These are phyloP conservation scores for Neobulgaria alba DNA, from an alignment of 2,329 filamentous ascomycete genomes.

Conservation along the genomic window DNA sequence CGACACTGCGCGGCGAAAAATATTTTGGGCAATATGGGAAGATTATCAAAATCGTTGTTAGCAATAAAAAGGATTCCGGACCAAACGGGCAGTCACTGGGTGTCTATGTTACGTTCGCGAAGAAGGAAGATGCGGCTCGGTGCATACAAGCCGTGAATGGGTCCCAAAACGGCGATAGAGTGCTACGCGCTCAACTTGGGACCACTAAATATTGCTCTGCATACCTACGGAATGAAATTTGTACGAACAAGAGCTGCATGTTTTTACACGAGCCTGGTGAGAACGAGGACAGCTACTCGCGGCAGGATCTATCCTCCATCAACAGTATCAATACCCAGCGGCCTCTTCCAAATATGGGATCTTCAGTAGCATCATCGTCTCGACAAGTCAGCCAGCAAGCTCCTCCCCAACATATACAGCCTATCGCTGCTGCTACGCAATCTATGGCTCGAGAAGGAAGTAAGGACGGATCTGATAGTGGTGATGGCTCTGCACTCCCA, in stretches of 20 bases:
- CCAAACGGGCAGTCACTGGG: constrained; percentile 63
- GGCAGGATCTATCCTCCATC: constrained; percentile 89
- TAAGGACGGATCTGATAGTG: constrained; percentile 64
- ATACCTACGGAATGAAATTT: constrained; percentile 88
- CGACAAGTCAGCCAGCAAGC: constrained; percentile 40
- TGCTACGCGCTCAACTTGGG: constrained; percentile 69
- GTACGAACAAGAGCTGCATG: constrained; percentile 94
- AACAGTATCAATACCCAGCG: constrained; percentile 79
- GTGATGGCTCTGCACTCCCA: constrained; percentile 85
- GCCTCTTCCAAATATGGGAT: constrained; percentile 45
- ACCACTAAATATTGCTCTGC: constrained; percentile 99
- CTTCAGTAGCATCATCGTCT: constrained; percentile 44
- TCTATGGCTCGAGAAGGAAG: constrained; percentile 70
- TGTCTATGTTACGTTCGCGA: constrained; percentile 96
- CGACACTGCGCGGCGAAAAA: constrained; percentile 79
- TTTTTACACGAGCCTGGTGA: constrained; percentile 98
- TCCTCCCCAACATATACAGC: constrained; percentile 27
- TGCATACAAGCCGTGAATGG: constrained; percentile 93
- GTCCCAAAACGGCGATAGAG: constrained; percentile 79
- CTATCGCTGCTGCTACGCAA: constrained; percentile 37
- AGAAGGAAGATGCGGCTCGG: constrained; percentile 77
- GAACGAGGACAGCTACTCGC: constrained; percentile 91
- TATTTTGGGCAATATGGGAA: constrained; percentile 98
- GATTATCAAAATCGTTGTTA: constrained; percentile 98
- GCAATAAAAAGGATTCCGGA: constrained; percentile 64